Percentiles rank a stretch among this genome's conserved stretches.
phyloP scores from a whole-genome alignment of 2,329 filamentous ascomycete genomes.

The Talaromyces pinophilus region DNA sequence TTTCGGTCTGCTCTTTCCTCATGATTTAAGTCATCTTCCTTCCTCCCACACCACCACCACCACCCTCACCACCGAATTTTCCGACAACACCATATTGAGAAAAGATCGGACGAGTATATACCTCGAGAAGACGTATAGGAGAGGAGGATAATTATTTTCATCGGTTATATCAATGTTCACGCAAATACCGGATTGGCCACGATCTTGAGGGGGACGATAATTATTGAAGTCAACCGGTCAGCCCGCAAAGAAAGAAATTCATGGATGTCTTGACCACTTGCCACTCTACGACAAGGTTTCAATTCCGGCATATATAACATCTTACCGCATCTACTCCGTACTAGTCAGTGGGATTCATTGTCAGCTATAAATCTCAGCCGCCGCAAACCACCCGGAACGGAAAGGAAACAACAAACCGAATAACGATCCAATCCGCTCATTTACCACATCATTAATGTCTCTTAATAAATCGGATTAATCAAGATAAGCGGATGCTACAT shows the following conservation, averaged over 20 bases:
- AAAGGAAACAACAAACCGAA: background rate
- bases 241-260: conserved; percentile 8
- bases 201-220: background rate
- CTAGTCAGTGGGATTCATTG: background rate
- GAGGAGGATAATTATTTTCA: background rate
- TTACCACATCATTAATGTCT: background rate
- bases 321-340: background rate
- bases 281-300: background rate
- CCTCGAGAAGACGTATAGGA: background rate
- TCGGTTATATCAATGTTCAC: background rate
- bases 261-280: background rate
- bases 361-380: background rate
- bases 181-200: background rate
- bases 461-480: background rate
- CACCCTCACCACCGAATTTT: background rate
- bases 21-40: background rate
- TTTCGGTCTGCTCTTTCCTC: conserved; percentile 14
- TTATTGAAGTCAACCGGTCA: background rate
- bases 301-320: conserved; percentile 5
- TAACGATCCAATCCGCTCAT: background rate
- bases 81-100: background rate
- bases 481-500: background rate
- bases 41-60: background rate
- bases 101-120: background rate
- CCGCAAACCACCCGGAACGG: background rate